A percentile compares a stretch with the other conserved stretches of the same genome.
These are phyloP conservation scores for Scheffersomyces parashehatae DNA, from an alignment of 1,139 yeast genomes.

Conservation along the genomic window DNA sequence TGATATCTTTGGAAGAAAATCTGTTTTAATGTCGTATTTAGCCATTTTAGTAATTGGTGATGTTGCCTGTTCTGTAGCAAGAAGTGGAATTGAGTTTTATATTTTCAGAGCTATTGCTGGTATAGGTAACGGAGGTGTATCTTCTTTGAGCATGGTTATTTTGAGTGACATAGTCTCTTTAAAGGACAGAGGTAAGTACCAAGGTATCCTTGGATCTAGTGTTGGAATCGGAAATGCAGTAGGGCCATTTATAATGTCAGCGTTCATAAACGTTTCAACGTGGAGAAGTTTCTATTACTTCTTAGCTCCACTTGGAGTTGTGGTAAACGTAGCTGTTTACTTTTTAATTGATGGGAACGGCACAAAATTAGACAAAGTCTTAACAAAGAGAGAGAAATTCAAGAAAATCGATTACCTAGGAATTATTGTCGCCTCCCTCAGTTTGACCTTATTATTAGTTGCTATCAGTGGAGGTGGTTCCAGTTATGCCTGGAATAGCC, in stretches of 20 bases:
- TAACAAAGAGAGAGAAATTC: constrained; percentile 30
- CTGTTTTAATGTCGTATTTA: constrained; percentile 36
- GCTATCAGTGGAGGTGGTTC: constrained; percentile 58
- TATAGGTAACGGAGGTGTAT: constrained; percentile 47
- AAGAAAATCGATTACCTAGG: constrained; percentile 53
- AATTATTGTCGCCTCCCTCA: constrained; percentile 42
- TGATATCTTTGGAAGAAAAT: constrained; percentile 48
- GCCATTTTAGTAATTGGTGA: constrained; percentile 40
- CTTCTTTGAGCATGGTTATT: constrained; percentile 44
- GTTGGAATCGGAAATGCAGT: constrained; percentile 55
- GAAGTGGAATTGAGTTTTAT: constrained; percentile 36
- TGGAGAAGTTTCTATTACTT: constrained; percentile 56
- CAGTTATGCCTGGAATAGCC: constrained; percentile 51
- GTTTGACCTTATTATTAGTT: constrained; percentile 44
- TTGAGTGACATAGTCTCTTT: constrained; percentile 44
- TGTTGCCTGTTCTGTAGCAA: constrained; percentile 43
- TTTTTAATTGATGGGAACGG: constrained; percentile 26
- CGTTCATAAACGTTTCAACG: constrained; percentile 39
- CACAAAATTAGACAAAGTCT: constrained; percentile 23
- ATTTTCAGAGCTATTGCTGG: constrained; percentile 47
- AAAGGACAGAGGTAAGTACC: constrained; percentile 44
- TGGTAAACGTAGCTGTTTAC: constrained; percentile 26
- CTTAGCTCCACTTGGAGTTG: constrained; percentile 43
- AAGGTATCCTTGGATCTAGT: constrained; percentile 49
- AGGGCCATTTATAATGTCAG: constrained; percentile 61